phyloP scores from a whole-genome alignment of 148 eudicot genomes.

The Diospyros kaki region DNA sequence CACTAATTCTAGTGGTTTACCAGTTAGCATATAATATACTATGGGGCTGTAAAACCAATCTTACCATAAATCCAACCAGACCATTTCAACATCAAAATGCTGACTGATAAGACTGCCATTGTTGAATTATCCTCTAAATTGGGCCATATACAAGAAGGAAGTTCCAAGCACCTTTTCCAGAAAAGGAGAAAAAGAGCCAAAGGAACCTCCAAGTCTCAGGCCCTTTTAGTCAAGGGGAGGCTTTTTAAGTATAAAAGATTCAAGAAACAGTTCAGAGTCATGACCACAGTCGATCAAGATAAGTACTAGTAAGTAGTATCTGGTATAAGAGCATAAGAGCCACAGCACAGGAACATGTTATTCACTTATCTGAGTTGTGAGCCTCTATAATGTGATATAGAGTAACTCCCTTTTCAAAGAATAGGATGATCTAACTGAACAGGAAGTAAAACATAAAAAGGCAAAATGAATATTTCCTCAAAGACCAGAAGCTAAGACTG shows the following conservation, averaged over 20 bases:
- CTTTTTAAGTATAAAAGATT: neutral
- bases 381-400: neutral
- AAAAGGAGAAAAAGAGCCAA: neutral
- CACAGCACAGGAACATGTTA: neutral
- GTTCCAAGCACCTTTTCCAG: neutral
- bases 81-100: neutral
- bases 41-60: neutral
- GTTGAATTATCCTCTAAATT: neutral
- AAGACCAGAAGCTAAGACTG: neutral
- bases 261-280: neutral
- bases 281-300: neutral
- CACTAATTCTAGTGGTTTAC: neutral
- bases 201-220: neutral
- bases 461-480: neutral
- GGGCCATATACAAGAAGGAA: neutral
- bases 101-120: neutral
- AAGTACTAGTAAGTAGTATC: neutral
- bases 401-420: neutral
- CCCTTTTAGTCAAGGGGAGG: neutral
- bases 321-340: neutral
- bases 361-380: neutral
- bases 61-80: neutral
- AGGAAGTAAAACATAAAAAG: neutral
- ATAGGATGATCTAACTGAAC: neutral
- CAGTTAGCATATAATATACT: neutral